Percentiles rank a stretch among this genome's conserved stretches.
phyloP scores from a whole-genome alignment of 2,329 filamentous ascomycete genomes.

The Amauroascus niger region DNA sequence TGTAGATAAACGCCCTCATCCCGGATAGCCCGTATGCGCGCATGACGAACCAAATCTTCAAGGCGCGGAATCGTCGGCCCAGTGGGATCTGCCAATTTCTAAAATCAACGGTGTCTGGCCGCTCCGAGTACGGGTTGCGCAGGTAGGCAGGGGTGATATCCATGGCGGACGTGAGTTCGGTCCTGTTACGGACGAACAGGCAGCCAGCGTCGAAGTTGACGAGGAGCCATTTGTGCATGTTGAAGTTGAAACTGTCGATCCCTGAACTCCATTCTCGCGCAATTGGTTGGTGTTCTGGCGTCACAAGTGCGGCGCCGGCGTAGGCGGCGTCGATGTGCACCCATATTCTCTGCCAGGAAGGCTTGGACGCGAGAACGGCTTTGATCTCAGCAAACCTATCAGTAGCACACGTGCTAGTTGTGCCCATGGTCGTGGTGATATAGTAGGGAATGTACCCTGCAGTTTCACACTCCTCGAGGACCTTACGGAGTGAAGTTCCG shows the following conservation, averaged over 20 bases:
- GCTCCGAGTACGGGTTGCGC: constrained; percentile 68
- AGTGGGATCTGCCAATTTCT: constrained; percentile 96
- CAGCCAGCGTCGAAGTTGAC: constrained; percentile 84
- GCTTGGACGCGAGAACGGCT: constrained; percentile 39
- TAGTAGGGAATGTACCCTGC: constrained; percentile 76
- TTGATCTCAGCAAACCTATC: constrained; percentile 69
- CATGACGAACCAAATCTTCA: constrained; percentile 95
- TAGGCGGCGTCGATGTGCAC: constrained; percentile 92
- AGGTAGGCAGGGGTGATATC: constrained; percentile 74
- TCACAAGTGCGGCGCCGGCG: constrained; percentile 73
- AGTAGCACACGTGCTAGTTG: constrained; percentile 77
- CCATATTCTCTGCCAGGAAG: constrained; percentile 57
- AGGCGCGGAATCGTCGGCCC: constrained; percentile 71
- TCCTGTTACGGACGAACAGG: constrained; percentile 65
- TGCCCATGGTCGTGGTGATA: constrained; percentile 72
- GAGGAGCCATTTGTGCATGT: constrained; percentile 96
- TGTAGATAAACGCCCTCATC: constrained; percentile 61
- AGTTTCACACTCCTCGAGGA: constrained; percentile 55
- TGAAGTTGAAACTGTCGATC: constrained; percentile 87
- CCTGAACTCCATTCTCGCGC: constrained; percentile 47
- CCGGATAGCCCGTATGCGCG: constrained; percentile 71
- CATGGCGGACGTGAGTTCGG: constrained; percentile 68
- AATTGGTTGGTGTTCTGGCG: constrained; percentile 68
- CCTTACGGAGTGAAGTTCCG: constrained; percentile 49
- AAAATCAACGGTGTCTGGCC: constrained; percentile 83